Percentiles rank a stretch among this genome's conserved stretches.
Evolutionary conservation across 805 yeast genomes (phyloP).

Genomic region (Candida nanaspora): DNA sequence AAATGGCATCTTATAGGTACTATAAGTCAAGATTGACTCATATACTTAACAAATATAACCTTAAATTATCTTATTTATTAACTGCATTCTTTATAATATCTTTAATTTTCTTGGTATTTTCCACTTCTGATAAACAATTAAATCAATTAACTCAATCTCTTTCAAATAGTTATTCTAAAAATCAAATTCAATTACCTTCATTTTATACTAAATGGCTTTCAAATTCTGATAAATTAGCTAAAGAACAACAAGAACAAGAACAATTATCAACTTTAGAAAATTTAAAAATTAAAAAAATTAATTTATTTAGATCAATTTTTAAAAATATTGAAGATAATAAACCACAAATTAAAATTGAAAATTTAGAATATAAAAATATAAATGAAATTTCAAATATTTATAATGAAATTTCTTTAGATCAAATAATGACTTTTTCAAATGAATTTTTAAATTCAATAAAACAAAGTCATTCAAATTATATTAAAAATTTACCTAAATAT

Average conservation of each 20-base stretch:
- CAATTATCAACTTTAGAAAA: slow-evolving; percentile 1
- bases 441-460: slow-evolving; percentile 23
- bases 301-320: slow-evolving; percentile 14
- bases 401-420: slow-evolving; percentile 5
- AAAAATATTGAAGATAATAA: slow-evolving; percentile 12
- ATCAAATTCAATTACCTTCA: slow-evolving; percentile 12
- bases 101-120: background rate
- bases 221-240: no score
- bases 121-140: background rate
- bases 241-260: background rate
- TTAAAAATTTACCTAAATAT: slow-evolving; percentile 31
- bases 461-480: slow-evolving; percentile 22
- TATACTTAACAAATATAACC: background rate
- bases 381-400: slow-evolving; percentile 4
- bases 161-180: background rate
- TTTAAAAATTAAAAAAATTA: slow-evolving; percentile 10
- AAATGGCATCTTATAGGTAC: slow-evolving; percentile 1
- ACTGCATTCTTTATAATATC: background rate
- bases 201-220: slow-evolving; percentile 18
- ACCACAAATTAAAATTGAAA: slow-evolving; percentile 13
- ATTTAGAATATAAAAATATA: slow-evolving; percentile 9
- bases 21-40: background rate
- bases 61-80: no score
- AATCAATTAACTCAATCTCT: background rate
- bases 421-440: slow-evolving; percentile 10